A percentile compares a stretch with the other conserved stretches of the same genome.
Conservation (phyloP, 2,329 filamentous ascomycete species). For the Botrytis byssoidea region DNA sequence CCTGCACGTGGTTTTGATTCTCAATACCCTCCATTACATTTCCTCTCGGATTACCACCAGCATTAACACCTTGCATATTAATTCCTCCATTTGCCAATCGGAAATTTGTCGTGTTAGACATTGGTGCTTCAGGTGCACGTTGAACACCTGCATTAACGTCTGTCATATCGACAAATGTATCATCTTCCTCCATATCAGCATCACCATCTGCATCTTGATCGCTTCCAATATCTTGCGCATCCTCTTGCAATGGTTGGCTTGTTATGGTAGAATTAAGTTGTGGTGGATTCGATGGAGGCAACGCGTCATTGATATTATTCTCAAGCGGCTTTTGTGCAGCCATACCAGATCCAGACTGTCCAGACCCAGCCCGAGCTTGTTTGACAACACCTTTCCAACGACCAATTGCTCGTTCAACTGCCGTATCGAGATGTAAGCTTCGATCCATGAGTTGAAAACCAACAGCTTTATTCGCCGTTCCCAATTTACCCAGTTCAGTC, state of each 20-base stretch:
- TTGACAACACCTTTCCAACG: slow-evolving; percentile 62
- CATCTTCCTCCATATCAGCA: slow-evolving; percentile 53
- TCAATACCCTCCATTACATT: slow-evolving; percentile 31
- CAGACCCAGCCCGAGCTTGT: slow-evolving; percentile 44
- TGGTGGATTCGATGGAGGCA: slow-evolving; percentile 9
- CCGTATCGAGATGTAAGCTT: slow-evolving; percentile 50
- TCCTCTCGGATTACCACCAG: slow-evolving; percentile 14
- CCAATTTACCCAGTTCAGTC: slow-evolving; percentile 48
- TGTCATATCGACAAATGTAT: slow-evolving; percentile 52
- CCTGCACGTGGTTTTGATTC: slow-evolving; percentile 27
- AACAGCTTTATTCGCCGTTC: slow-evolving; percentile 43
- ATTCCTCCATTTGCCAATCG: slow-evolving; percentile 31
- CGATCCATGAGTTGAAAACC: slow-evolving; percentile 53
- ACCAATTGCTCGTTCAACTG: slow-evolving; percentile 56
- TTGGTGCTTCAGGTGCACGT: slow-evolving; percentile 28
- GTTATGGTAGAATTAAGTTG: slow-evolving; percentile 10
- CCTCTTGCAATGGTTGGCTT: slow-evolving; percentile 12
- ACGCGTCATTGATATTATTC: slow-evolving; percentile 24
- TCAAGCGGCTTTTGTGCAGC: slow-evolving; percentile 49
- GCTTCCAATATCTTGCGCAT: slow-evolving; percentile 27
- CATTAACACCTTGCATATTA: slow-evolving; percentile 22
- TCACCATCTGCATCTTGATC: slow-evolving; percentile 37
- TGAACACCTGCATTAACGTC: slow-evolving; percentile 24
- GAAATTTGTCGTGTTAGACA: slow-evolving; percentile 28
- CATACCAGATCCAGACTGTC: slow-evolving; percentile 44